Conservation (phyloP, 2,329 filamentous ascomycete species). For the Trichoderma simmonsii region DNA sequence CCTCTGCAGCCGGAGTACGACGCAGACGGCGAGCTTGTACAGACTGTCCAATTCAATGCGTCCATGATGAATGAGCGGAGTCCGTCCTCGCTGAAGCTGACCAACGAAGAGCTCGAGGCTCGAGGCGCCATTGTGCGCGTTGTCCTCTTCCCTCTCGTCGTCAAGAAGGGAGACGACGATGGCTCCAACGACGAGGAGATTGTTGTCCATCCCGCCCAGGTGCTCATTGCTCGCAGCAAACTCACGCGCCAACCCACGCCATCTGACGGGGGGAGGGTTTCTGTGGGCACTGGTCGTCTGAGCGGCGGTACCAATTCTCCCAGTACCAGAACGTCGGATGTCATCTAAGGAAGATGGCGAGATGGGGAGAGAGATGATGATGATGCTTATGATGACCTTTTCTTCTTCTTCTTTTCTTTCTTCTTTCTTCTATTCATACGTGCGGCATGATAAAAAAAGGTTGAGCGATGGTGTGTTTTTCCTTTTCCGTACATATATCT, state of each 20-base stretch:
- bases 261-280: constrained; percentile 49
- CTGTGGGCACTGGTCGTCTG: constrained; percentile 38
- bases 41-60: constrained; percentile 88
- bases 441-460: constrained; percentile 13
- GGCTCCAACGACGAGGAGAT: constrained; percentile 91
- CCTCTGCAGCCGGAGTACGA: constrained; percentile 94
- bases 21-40: constrained; percentile 81
- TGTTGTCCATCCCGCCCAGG: constrained; percentile 91
- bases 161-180: constrained; percentile 89
- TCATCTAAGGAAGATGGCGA: neutral
- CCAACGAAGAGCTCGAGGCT: constrained; percentile 77
- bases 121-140: constrained; percentile 78
- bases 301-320: constrained; percentile 29
- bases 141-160: constrained; percentile 92
- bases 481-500: constrained; percentile 11
- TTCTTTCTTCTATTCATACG: neutral
- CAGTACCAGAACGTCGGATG: constrained; percentile 23
- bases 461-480: constrained; percentile 6
- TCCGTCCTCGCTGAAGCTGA: constrained; percentile 48
- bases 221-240: constrained; percentile 66
- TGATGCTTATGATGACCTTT: constrained; percentile 23
- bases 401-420: constrained; percentile 2
- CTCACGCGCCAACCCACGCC: constrained; percentile 41
- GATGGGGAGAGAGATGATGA: constrained; percentile 23
- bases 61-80: constrained; percentile 92